A percentile compares a stretch with the other conserved stretches of the same genome.
phyloP scores from a whole-genome alignment of 1,284 basidiomycete genomes.

The Cryptococcus amylolentus region DNA sequence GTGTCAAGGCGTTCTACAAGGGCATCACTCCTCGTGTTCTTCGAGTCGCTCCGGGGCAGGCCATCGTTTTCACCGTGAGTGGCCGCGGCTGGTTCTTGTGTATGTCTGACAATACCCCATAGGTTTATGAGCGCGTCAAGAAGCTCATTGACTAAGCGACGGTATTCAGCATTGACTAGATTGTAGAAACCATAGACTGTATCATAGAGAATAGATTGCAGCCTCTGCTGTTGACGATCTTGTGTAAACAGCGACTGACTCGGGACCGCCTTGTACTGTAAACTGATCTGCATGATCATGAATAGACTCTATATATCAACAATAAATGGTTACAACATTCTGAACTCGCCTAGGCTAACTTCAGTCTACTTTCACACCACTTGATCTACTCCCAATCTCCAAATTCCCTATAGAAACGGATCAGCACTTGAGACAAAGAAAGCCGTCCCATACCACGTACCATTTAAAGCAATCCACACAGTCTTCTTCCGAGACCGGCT shows the following conservation, averaged over 20 bases:
- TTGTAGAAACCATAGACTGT: too few relatives aligned
- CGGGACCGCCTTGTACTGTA: too few relatives aligned
- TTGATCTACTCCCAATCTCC: conserved; percentile 35
- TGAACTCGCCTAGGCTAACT: not conserved
- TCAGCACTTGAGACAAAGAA: not conserved
- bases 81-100: not conserved
- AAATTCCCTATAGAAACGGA: conserved; percentile 29
- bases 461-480: conserved; percentile 51
- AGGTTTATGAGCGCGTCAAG: not conserved
- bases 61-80: conserved; percentile 55
- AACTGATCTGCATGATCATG: not conserved
- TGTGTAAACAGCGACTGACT: too few relatives aligned
- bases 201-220: too few relatives aligned
- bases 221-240: too few relatives aligned
- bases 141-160: not conserved
- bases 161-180: conserved; percentile 15
- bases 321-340: not conserved
- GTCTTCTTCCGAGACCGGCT: conserved; percentile 38
- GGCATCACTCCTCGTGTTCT: conserved; percentile 95
- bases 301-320: not conserved
- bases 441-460: conserved; percentile 18
- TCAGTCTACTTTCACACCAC: conserved; percentile 10
- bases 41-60: conserved; percentile 85
- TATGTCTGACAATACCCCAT: not conserved
- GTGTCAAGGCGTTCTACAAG: conserved; percentile 86